These are phyloP conservation scores for Phialocephala subalpina DNA, from an alignment of 2,329 filamentous ascomycete genomes.

Conservation along the genomic window DNA sequence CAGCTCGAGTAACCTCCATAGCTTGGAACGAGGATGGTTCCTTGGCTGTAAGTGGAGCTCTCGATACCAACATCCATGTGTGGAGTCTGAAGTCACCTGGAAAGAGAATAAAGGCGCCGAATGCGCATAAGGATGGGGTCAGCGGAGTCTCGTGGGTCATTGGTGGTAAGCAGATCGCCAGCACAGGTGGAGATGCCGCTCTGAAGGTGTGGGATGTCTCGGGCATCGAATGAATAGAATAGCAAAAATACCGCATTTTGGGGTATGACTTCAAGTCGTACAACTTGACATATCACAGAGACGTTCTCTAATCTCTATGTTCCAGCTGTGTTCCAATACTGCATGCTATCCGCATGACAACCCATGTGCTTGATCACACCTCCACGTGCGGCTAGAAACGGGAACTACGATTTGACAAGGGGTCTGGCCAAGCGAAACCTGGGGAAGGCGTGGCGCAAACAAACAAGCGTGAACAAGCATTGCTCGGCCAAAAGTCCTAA, in stretches of 20 bases:
- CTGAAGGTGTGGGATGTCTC: conserved; percentile 87
- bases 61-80: conserved; percentile 92
- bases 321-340: not conserved
- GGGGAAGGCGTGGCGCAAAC: not conserved
- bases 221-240: conserved; percentile 53
- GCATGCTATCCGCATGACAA: not conserved
- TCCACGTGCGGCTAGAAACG: conserved; percentile 1
- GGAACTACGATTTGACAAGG: not conserved
- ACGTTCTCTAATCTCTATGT: not conserved
- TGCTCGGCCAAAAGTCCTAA: not conserved
- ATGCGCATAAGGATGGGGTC: conserved; percentile 96
- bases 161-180: conserved; percentile 72
- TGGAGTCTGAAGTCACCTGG: conserved; percentile 89
- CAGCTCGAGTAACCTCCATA: conserved; percentile 70
- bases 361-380: not conserved
- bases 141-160: conserved; percentile 85
- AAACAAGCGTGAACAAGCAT: not conserved
- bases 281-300: not conserved
- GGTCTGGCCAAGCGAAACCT: not conserved
- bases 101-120: conserved; percentile 81
- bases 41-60: conserved; percentile 81
- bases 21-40: conserved; percentile 82
- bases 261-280: not conserved
- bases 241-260: conserved; percentile 3
- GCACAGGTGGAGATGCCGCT: conserved; percentile 85